phyloP scores from a whole-genome alignment of 257 asterid species.

The Jasminum sambac region DNA sequence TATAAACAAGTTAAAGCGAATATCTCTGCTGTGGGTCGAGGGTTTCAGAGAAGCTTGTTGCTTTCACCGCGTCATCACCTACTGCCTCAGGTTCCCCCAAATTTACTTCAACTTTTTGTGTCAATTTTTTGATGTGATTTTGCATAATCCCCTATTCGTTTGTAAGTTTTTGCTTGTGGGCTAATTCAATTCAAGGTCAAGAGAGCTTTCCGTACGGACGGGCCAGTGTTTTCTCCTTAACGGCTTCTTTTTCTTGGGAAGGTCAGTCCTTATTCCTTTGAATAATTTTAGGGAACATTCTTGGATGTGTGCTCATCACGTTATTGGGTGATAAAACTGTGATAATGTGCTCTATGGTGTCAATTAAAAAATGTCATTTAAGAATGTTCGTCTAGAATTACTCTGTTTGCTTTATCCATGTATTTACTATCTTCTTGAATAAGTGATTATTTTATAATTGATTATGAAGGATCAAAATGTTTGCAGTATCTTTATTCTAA shows the following conservation, averaged over 20 bases:
- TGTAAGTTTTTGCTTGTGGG: conserved; percentile 1
- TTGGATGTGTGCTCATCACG: too few relatives aligned
- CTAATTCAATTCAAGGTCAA: conserved; percentile 53
- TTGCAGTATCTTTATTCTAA: conserved; percentile 82
- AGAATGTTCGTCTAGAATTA: too few relatives aligned
- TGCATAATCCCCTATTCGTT: conserved; percentile 7
- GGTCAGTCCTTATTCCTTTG: conserved; percentile 39
- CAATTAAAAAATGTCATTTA: too few relatives aligned
- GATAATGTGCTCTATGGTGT: too few relatives aligned
- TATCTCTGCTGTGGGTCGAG: conserved; percentile 63
- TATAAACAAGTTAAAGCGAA: conserved; percentile 54
- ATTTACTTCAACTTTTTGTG: neutral
- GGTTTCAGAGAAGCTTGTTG: conserved; percentile 97
- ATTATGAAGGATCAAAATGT: conserved; percentile 9
- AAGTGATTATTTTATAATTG: conserved; percentile 9
- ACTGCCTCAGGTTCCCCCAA: conserved; percentile 58
- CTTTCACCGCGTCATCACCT: conserved; percentile 78
- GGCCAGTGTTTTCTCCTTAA: conserved; percentile 93
- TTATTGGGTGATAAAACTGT: too few relatives aligned
- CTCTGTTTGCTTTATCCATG: neutral
- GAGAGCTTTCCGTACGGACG: conserved; percentile 80
- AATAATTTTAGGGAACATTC: too few relatives aligned
- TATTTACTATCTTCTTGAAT: neutral
- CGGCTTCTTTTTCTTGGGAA: conserved; percentile 91
- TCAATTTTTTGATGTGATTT: neutral